Conservation (phyloP, 2,329 filamentous ascomycete species). For the Eutypella sp. region DNA sequence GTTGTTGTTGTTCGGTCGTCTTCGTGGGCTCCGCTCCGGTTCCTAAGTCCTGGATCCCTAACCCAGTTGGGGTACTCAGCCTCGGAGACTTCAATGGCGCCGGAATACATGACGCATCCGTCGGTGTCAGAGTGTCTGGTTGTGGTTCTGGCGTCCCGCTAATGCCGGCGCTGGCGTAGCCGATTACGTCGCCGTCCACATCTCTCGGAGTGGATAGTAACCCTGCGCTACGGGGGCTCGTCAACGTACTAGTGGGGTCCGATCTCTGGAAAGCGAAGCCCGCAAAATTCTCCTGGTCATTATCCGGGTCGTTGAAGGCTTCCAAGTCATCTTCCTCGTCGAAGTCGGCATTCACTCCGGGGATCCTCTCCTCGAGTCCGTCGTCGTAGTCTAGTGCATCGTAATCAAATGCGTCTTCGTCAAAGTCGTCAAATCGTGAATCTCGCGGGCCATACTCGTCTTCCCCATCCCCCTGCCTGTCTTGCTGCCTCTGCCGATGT, state of each 20-base stretch:
- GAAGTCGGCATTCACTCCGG: constrained; percentile 46
- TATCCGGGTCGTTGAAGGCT: constrained; percentile 40
- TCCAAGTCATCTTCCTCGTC: constrained; percentile 38
- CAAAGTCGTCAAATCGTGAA: constrained; percentile 56
- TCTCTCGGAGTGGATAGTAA: constrained; percentile 51
- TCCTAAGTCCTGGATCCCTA: constrained; percentile 39
- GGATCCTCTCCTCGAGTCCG: constrained; percentile 62
- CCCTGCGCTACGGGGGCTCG: constrained; percentile 45
- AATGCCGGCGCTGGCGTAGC: constrained; percentile 49
- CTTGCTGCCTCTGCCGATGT: constrained; percentile 62
- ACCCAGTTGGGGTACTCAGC: constrained; percentile 27
- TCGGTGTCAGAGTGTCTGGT: constrained; percentile 7
- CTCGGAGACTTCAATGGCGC: constrained; percentile 6
- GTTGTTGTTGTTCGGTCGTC: constrained; percentile 12
- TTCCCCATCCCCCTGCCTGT: constrained; percentile 45
- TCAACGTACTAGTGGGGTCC: constrained; percentile 43
- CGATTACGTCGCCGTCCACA: constrained; percentile 49
- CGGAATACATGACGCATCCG: constrained; percentile 3
- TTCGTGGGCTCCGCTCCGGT: constrained; percentile 12
- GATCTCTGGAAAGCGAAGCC: constrained; percentile 56
- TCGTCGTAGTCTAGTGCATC: constrained; percentile 62
- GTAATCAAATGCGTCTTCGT: constrained; percentile 57
- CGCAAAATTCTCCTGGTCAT: constrained; percentile 57
- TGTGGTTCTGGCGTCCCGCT: constrained; percentile 36
- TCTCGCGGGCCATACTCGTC: constrained; percentile 33